A percentile compares a stretch with the other conserved stretches of the same genome.
Conservation (phyloP, 176 grass and related monocot species). For the Lolium multiflorum region DNA sequence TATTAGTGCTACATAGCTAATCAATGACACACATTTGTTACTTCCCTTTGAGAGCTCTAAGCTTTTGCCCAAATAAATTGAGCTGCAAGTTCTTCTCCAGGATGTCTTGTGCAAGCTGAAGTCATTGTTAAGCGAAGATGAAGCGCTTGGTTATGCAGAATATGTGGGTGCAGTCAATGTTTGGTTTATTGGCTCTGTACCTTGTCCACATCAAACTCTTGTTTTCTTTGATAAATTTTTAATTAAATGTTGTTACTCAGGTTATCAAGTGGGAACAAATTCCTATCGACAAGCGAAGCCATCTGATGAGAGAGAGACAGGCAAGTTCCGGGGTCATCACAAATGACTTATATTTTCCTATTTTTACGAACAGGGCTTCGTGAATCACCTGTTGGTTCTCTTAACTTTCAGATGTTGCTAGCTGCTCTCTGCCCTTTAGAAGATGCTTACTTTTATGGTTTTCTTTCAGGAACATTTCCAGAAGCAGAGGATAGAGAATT, state of each 20-base stretch:
- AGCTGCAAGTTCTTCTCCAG: constrained; percentile 50
- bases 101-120: constrained; percentile 86
- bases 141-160: constrained; percentile 78
- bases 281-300: constrained; percentile 68
- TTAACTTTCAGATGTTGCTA: no score
- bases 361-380: neutral
- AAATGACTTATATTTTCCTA: constrained; percentile 31
- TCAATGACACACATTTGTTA: constrained; percentile 33
- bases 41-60: neutral
- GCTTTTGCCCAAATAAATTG: constrained; percentile 35
- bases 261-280: constrained; percentile 99
- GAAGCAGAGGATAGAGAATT: constrained; percentile 96
- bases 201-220: constrained; percentile 9
- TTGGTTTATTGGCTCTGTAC: neutral
- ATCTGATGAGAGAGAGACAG: constrained; percentile 91
- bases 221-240: constrained; percentile 5
- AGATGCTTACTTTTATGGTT: constrained; percentile 33
- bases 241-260: constrained; percentile 45
- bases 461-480: constrained; percentile 55
- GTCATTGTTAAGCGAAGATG: constrained; percentile 70
- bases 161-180: constrained; percentile 64
- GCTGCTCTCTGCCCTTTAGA: neutral
- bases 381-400: neutral
- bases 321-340: constrained; percentile 39
- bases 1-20: neutral